Evolutionary conservation across 345 rosid genomes (phyloP).

Genomic region (Heritiera fomes): DNA sequence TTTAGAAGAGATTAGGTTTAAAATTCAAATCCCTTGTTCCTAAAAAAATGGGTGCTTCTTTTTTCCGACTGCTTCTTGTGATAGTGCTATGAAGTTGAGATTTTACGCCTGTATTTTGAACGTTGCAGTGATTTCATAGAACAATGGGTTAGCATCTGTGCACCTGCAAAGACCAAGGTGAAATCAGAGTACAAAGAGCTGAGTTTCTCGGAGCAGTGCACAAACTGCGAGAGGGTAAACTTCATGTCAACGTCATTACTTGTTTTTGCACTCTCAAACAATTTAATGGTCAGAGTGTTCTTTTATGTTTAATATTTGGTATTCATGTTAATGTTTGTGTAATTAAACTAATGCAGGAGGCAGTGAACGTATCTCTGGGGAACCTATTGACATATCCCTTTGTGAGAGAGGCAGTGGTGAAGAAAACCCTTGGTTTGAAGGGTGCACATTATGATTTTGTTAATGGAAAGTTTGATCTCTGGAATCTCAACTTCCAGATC

Average conservation of each 20-base stretch:
- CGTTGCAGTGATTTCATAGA: constrained; percentile 81
- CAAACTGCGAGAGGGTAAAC: constrained; percentile 78
- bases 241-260: not conserved
- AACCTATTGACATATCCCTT: constrained; percentile 76
- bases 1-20: too few relatives aligned
- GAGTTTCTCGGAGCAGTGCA: constrained; percentile 69
- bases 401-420: constrained; percentile 67
- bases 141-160: constrained; percentile 79
- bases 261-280: not conserved
- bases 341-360: constrained; percentile 48
- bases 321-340: not conserved
- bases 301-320: not conserved
- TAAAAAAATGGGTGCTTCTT: too few relatives aligned
- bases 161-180: constrained; percentile 73
- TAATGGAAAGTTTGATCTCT: constrained; percentile 63
- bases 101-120: not conserved
- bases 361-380: constrained; percentile 76
- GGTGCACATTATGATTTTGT: constrained; percentile 84
- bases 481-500: constrained; percentile 70
- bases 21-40: too few relatives aligned
- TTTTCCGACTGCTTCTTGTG: not conserved
- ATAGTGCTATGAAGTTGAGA: not conserved
- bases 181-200: constrained; percentile 42
- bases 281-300: not conserved
- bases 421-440: constrained; percentile 48